Evolutionary conservation across 306 rosid genomes (phyloP), one percentile per base, ranked within the genome.

Genomic region (Ziziphus jujuba): DNA sequence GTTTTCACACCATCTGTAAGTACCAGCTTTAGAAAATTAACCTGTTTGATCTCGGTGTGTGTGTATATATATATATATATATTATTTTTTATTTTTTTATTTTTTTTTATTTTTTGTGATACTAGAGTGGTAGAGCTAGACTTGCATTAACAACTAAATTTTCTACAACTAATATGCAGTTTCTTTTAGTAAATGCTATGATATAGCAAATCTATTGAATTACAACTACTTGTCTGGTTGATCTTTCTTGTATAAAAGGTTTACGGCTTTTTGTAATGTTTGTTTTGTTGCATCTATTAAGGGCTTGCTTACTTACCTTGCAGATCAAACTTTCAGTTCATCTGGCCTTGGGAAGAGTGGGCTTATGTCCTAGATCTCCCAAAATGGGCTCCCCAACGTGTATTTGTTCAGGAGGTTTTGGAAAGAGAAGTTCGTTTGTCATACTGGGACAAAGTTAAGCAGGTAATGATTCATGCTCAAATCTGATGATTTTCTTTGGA

Each of bases 271-370:
- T 33, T 56, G 12, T 21, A 5, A 5, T 51, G 57, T n/a, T 66
- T 17, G 58, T 15, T 60, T 23, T n/a, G 2, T 22, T 33, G 33
- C 60, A 6, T 65, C 49, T 63, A 52, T 17, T 50, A 23, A 74
- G 67, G 69, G 57, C 69, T 65, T 66, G 73, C 55, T 59, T 47
- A 72, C 55, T 59, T 47, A 72, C 54, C 58, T 25, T 78, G 76
- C 90, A 95, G 99, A 72, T 88, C 99, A 71, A 95, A 95, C 75
- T 95, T 95, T 58, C 97, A 95, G 84, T 95, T 95, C 85, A 95
- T 95, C 72, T 95, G 99, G 99, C 99, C 95, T 31, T 95, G 99
- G 99, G 96, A 90, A 77, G 99, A 95, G 83, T 95, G 99, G 99
- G 90, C 96, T 56, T 73, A 77, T 73, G 99, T 90, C 70, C 61